These are phyloP conservation scores for Torrubiella hemipterigena DNA, from an alignment of 2,329 filamentous ascomycete species.

Conservation along the genomic window DNA sequence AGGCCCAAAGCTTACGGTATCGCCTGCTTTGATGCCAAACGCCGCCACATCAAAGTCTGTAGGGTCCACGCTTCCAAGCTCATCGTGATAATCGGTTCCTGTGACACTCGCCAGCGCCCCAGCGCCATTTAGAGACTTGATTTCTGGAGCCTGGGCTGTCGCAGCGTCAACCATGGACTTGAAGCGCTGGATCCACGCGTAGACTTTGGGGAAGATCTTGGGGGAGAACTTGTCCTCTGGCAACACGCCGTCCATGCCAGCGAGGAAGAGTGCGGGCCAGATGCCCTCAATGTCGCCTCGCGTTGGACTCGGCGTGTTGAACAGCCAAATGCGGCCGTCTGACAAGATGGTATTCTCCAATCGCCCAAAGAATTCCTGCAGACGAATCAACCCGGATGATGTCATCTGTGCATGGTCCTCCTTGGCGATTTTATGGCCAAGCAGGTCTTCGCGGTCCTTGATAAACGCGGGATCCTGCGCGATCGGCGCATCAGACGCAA, in stretches of 20 bases:
- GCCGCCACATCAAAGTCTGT: slow-evolving; percentile 33
- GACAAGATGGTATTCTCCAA: slow-evolving; percentile 51
- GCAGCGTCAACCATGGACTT: slow-evolving; percentile 30
- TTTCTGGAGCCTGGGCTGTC: slow-evolving; percentile 19
- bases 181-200: slow-evolving; percentile 55
- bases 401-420: slow-evolving; percentile 37
- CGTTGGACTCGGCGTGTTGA: slow-evolving; percentile 36
- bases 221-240: slow-evolving; percentile 38
- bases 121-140: slow-evolving; percentile 34
- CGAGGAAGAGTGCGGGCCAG: slow-evolving; percentile 58
- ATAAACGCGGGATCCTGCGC: slow-evolving; percentile 46
- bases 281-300: slow-evolving; percentile 59
- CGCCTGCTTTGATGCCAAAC: slow-evolving; percentile 37
- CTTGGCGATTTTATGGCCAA: slow-evolving; percentile 1
- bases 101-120: slow-evolving; percentile 38
- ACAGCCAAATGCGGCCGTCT: slow-evolving; percentile 56
- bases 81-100: slow-evolving; percentile 31
- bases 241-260: slow-evolving; percentile 40
- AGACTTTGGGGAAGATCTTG: slow-evolving; percentile 44
- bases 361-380: slow-evolving; percentile 45
- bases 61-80: slow-evolving; percentile 28
- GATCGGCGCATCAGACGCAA: slow-evolving; percentile 33
- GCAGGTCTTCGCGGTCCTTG: slow-evolving; percentile 37
- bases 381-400: too few species aligned
- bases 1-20: slow-evolving; percentile 46